Percentiles rank a stretch among this genome's conserved stretches.
phyloP scores from a whole-genome alignment of 495 filamentous ascomycete species.

The Podospora didyma region DNA sequence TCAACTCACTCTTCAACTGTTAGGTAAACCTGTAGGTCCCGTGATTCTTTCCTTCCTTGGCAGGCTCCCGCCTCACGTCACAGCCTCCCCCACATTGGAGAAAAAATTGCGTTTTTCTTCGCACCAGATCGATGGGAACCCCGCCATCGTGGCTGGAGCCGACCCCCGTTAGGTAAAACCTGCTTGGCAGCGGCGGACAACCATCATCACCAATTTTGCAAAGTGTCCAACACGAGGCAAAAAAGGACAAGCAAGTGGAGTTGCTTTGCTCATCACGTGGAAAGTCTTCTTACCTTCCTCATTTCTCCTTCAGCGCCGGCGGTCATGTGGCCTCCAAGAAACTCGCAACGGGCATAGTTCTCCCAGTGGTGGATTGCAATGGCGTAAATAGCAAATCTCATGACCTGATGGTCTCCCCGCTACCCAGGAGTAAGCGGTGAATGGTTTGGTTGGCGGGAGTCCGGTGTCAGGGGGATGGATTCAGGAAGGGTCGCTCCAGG shows the following conservation, averaged over 20 bases:
- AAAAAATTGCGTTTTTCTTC: neutral
- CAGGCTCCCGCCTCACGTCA: neutral
- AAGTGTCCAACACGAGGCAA: neutral
- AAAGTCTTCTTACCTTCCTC: neutral
- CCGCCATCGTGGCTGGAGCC: constrained; percentile 9
- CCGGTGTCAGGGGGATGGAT: neutral
- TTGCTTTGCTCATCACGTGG: neutral
- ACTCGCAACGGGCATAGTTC: neutral
- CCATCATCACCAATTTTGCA: neutral
- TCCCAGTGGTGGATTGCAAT: neutral
- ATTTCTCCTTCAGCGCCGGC: neutral
- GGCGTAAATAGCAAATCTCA: neutral
- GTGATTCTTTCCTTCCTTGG: neutral
- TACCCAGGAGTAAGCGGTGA: neutral
- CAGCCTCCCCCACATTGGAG: constrained; percentile 3
- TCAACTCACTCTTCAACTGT: no score
- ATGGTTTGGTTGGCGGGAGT: neutral
- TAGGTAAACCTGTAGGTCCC: neutral
- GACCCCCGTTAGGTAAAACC: neutral
- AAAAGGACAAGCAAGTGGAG: neutral
- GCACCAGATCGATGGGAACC: neutral
- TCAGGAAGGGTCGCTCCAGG: no score
- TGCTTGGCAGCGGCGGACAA: neutral
- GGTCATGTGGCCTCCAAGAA: neutral
- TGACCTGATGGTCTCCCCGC: neutral